A percentile compares a stretch with the other conserved stretches of the same genome.
Conservation (phyloP, 352 stramenopile genomes). For the Globisporangium barbulae region DNA sequence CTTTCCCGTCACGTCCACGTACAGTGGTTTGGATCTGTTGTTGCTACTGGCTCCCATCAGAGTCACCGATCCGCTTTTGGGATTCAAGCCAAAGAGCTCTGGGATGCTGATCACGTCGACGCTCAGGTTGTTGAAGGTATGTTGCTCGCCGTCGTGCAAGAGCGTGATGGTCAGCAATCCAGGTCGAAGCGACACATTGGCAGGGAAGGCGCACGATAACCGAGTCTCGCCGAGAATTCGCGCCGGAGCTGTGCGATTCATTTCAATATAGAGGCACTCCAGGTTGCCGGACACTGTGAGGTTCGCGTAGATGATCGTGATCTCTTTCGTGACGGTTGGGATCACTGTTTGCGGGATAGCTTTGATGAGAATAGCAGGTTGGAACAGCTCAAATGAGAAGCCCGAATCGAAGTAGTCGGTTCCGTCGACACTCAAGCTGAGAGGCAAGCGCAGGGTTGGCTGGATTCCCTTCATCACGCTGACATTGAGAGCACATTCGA, state of each 20-base stretch:
- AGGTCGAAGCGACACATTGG: slow-evolving; percentile 9
- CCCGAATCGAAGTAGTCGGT: slow-evolving; percentile 29
- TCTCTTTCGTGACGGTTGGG: slow-evolving; percentile 15
- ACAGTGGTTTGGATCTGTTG: background rate
- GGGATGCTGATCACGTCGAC: slow-evolving; percentile 24
- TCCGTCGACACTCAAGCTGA: slow-evolving; percentile 32
- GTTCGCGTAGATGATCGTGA: slow-evolving; percentile 22
- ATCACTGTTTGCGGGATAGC: slow-evolving; percentile 26
- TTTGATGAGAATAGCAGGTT: slow-evolving; percentile 18
- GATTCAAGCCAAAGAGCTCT: slow-evolving; percentile 31
- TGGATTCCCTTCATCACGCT: background rate
- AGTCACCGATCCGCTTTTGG: slow-evolving; percentile 17
- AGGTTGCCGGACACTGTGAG: slow-evolving; percentile 23
- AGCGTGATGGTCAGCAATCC: slow-evolving; percentile 19
- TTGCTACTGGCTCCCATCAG: background rate
- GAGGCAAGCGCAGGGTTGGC: slow-evolving; percentile 6
- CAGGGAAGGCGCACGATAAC: slow-evolving; percentile 23
- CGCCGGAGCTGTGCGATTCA: slow-evolving; percentile 28
- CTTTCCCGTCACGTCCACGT: slow-evolving; percentile 30
- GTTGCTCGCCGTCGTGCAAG: slow-evolving; percentile 17
- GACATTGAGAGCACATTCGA: slow-evolving; percentile 10
- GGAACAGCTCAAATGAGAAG: slow-evolving; percentile 27
- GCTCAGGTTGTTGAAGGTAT: slow-evolving; percentile 26
- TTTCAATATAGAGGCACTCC: slow-evolving; percentile 25
- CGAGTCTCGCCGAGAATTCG: slow-evolving; percentile 18